Percentiles rank a stretch among this genome's conserved stretches.
phyloP scores from a whole-genome alignment of 345 rosid species.

The Lagerstroemia speciosa region DNA sequence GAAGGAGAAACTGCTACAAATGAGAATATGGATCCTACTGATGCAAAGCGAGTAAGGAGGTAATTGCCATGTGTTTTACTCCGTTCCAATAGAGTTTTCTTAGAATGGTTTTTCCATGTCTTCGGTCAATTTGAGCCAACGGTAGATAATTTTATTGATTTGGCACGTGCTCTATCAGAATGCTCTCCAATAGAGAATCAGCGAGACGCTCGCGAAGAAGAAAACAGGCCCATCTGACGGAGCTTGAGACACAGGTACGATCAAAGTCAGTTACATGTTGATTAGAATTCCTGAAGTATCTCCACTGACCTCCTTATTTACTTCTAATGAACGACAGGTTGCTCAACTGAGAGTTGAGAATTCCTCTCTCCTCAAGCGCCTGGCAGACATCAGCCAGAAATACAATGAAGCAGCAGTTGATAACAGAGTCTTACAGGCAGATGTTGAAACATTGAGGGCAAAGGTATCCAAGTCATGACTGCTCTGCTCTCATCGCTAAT shows the following conservation, averaged over 20 bases:
- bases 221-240: constrained; percentile 84
- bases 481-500: not conserved
- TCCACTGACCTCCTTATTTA: constrained; percentile 7
- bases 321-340: constrained; percentile 36
- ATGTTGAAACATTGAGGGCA: constrained; percentile 83
- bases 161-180: constrained; percentile 31
- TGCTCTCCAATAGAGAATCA: constrained; percentile 94
- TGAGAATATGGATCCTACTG: constrained; percentile 51
- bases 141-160: not conserved
- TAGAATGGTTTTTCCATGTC: not conserved
- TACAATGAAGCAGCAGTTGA: constrained; percentile 72
- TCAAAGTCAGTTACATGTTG: not conserved
- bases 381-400: constrained; percentile 62
- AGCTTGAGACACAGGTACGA: constrained; percentile 80
- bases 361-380: constrained; percentile 51
- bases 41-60: constrained; percentile 84
- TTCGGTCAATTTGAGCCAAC: not conserved
- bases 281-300: not conserved
- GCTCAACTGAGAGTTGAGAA: constrained; percentile 77
- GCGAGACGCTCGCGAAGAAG: constrained; percentile 95
- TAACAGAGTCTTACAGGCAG: constrained; percentile 86
- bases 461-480: constrained; percentile 37
- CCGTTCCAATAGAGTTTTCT: not conserved
- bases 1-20: constrained; percentile 68
- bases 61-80: constrained; percentile 7